Base-by-base conservation (phyloP, 1,139 yeast genomes). In the Magnusiomyces paraingens region DNA sequence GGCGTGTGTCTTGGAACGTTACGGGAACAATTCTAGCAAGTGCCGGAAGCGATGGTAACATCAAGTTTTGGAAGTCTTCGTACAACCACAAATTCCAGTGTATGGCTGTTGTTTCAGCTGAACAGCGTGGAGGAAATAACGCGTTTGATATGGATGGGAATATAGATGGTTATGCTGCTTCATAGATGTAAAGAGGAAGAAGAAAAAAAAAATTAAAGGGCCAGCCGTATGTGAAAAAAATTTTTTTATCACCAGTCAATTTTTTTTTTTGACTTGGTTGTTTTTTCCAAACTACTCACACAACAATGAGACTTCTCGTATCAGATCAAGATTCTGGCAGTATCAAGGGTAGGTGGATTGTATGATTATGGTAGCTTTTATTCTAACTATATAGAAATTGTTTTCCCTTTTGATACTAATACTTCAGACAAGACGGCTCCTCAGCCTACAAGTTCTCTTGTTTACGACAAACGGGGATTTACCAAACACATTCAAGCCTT, bases 21-120 rank as follows among this genome's bases (percentile, higher is more conserved):
- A 89, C 98, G 0, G 99, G 66, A 2, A 89, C 99, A 0, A 84
- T 93, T 14, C 73, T 93, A 59, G 86, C 96, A 58, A 86, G 95
- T 50, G 90, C 97, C 2, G 99, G 99, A 14, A 97, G 91, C 66
- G 99, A 93, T 66, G 98, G 97, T 4, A 83, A 85, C 61, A 83
- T 93, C 17, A 76, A 96, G 62, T 76, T 93, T 61, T 93, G 98
- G 96, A 93, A 93, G 70, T 80, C 95, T 44, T 82, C 87, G 47
- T 89, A 86, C 67, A 78, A 86, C 58, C 86, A 86, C 62, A 90
- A 87, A 65, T 93, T 91, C 79, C 90, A 86, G 70, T 90, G 97
- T 67, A 83, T 91, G 84, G 87, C 95, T 59, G 91, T 88, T 17
- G 83, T 91, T 20, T 81, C 86, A 60, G 87, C 93, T 2, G 86